A percentile compares a stretch with the other conserved stretches of the same genome.
These are phyloP conservation scores for Tolypocladium pustulatum DNA, from an alignment of 2,329 filamentous ascomycete genomes.

Conservation along the genomic window DNA sequence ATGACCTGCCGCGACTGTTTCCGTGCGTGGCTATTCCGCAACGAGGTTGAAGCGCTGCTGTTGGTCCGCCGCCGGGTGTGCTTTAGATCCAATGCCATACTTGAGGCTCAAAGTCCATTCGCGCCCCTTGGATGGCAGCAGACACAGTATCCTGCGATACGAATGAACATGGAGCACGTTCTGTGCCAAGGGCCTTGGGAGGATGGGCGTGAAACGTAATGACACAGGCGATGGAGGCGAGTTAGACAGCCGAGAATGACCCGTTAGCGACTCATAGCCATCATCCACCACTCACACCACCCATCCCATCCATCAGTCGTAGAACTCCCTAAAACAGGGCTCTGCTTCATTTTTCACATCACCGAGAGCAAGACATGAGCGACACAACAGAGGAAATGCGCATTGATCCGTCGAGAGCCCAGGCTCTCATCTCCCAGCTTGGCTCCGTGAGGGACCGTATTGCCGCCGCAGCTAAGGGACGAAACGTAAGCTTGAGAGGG, in stretches of 20 bases:
- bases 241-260: slow-evolving; percentile 21
- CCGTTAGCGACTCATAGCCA: slow-evolving; percentile 9
- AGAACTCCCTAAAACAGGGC: background rate
- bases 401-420: slow-evolving; percentile 50
- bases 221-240: background rate
- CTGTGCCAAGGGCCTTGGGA: background rate
- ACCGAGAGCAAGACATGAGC: slow-evolving; percentile 25
- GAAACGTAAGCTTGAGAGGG: slow-evolving; percentile 33
- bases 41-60: slow-evolving; percentile 28
- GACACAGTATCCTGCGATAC: background rate
- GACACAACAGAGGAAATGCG: slow-evolving; percentile 42
- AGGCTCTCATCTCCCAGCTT: slow-evolving; percentile 52
- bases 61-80: slow-evolving; percentile 33
- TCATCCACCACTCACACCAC: background rate
- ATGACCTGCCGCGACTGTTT: slow-evolving; percentile 25
- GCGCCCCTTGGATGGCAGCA: background rate
- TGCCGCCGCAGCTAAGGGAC: slow-evolving; percentile 38
- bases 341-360: background rate
- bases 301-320: background rate
- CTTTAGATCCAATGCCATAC: slow-evolving; percentile 20
- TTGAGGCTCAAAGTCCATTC: background rate
- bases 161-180: background rate
- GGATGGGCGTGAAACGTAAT: background rate
- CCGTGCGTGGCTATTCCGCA: slow-evolving; percentile 30
- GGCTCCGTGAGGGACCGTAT: slow-evolving; percentile 49